Base-by-base conservation (phyloP, 768 basidiomycete genomes). In the Asterophora parasitica region DNA sequence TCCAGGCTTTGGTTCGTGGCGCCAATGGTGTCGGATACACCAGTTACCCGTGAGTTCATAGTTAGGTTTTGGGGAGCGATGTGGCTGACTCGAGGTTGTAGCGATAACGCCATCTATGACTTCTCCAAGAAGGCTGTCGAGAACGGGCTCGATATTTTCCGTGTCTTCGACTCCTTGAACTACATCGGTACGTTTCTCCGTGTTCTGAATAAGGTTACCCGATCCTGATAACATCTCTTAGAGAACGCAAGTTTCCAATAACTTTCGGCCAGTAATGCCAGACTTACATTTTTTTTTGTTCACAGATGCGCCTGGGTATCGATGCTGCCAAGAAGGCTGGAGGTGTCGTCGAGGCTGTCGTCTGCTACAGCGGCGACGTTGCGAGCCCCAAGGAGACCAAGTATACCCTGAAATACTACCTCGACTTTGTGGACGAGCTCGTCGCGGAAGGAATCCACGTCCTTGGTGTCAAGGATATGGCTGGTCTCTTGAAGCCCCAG, bases 121-220 rank as follows among this genome's bases (percentile, higher is more conserved):
- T 99, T 99, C 74, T 96, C 91, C 52, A 95, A 94, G 76, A 95
- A 95, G 66, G 96, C 96, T 17, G 95, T 99, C n/a, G 93, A 98
- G 71, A 96, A 97, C 58, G 96, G 96, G 63, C 80, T 98, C 41
- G 96, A 99, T 69, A 99, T 99, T 65, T 99, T 99, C 89, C 82
- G 96, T 61, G 92, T 99, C 44, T 99, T 99, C 59, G 96, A 99
- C 67, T 97, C 96, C 26, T 73, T 99, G 69, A 99, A 99, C 75
- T 99, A 98, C 68, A 86, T 99, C 53, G 95, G 94, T 85, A 33
- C 23, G 58, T 58, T 3, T 6, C 10, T 11, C 44, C 37, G 11
- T 26, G 6, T 9, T 49, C 40, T 43, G 33, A 10, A 17, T 23
- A 34, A 40, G 38, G 28, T 17, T 30, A 20, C 17, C 19, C 13